Evolutionary conservation across 169 alveolate species (phyloP).

Genomic region (Eimeria necatrix): DNA sequence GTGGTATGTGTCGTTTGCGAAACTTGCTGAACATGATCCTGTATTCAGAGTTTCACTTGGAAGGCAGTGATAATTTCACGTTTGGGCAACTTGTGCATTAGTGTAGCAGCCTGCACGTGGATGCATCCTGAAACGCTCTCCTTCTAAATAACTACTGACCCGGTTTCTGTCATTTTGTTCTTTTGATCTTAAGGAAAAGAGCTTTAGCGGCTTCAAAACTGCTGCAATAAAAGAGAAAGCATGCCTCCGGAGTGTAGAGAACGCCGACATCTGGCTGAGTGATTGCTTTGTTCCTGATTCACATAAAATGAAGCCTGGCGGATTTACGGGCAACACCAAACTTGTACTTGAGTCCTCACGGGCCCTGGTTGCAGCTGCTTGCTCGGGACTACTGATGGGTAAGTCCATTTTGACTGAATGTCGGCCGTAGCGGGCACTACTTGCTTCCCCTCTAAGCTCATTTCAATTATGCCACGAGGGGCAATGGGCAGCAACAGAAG

Average conservation of each 20-base stretch:
- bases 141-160: background rate
- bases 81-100: too few relatives aligned
- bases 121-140: too few relatives aligned
- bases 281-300: constrained; percentile 90
- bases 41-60: too few relatives aligned
- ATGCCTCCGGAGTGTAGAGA: constrained; percentile 91
- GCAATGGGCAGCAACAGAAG: background rate
- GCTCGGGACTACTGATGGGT: constrained; percentile 86
- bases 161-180: background rate
- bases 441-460: too few relatives aligned
- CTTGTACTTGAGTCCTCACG: constrained; percentile 88
- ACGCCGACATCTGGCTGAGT: constrained; percentile 86
- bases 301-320: constrained; percentile 84
- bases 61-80: too few relatives aligned
- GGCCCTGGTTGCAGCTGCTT: constrained; percentile 87
- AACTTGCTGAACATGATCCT: too few relatives aligned
- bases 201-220: constrained; percentile 84
- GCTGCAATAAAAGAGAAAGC: constrained; percentile 86
- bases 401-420: background rate
- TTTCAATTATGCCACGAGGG: too few relatives aligned
- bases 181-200: constrained; percentile 84
- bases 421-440: too few relatives aligned
- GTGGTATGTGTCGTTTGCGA: constrained; percentile 49
- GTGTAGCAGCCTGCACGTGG: too few relatives aligned
- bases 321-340: constrained; percentile 88